These are phyloP conservation scores for Moricandia arvensis DNA, from an alignment of 345 rosid genomes.

Conservation along the genomic window DNA sequence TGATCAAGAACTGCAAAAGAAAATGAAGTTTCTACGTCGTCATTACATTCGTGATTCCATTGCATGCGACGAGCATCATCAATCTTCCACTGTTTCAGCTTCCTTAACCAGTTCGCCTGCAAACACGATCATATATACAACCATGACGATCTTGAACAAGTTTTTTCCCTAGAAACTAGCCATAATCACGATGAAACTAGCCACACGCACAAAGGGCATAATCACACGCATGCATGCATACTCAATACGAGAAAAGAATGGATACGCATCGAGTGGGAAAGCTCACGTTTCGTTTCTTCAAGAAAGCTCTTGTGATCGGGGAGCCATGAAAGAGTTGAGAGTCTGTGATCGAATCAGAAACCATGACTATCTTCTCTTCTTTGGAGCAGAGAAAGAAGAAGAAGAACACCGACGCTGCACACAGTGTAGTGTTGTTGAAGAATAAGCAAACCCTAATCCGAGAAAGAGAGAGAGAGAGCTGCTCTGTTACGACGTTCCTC, in stretches of 20 bases:
- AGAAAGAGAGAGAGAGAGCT: slow-evolving; percentile 31
- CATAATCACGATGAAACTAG: not conserved
- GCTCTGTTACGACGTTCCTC: slow-evolving; percentile 56
- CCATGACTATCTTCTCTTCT: slow-evolving; percentile 31
- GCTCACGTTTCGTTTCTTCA: slow-evolving; percentile 40
- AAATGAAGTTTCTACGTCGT: not conserved
- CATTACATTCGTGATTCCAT: slow-evolving; percentile 39
- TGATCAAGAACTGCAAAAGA: not conserved
- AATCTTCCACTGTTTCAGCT: slow-evolving; percentile 44
- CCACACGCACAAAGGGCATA: too few species aligned
- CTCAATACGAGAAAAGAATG: too few species aligned
- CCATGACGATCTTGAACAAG: not conserved
- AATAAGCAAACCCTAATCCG: slow-evolving; percentile 50
- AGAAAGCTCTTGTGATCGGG: slow-evolving; percentile 26
- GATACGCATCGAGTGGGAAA: not conserved
- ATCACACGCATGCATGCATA: too few species aligned
- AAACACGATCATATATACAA: too few species aligned
- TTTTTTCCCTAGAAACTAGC: not conserved
- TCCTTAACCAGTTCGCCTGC: slow-evolving; percentile 42
- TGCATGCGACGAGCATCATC: slow-evolving; percentile 41
- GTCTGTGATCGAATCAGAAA: slow-evolving; percentile 37
- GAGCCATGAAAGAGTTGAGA: slow-evolving; percentile 22
- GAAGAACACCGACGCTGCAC: not conserved
- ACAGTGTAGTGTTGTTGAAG: not conserved
- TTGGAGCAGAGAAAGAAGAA: not conserved